Evolutionary conservation across 2,329 filamentous ascomycete species (phyloP), one percentile per base, ranked within the genome.

Genomic region (Graphilbum ipis-grandicollis): DNA sequence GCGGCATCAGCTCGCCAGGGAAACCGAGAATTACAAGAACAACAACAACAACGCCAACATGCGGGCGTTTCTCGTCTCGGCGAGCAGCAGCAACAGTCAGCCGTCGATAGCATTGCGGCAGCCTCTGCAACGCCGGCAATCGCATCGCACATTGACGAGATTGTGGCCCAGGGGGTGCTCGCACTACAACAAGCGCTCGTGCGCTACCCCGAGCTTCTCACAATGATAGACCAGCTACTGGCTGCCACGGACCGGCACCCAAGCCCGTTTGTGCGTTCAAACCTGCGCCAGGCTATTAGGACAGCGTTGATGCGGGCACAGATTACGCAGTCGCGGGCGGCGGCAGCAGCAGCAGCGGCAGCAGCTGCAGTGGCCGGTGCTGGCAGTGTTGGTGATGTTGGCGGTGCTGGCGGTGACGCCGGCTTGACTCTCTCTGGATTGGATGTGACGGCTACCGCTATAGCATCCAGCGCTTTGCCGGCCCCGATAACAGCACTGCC

Each of bases 91-190:
- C 5, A 6, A 18, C 34, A 7, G 23, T 30, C 9, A 22, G 26
- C 13, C 19, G n/a, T n/a, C n/a, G n/a, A n/a, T n/a, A n/a, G n/a
- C n/a, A n/a, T n/a, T n/a, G n/a, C 34, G 13, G 15, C 33, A 1
- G 13, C 25, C 4, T 51, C 32, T 49, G 52, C 40, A 10, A 23
- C 21, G 21, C 5, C 21, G 21, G 49, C 54, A 9, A 50, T 68
- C 36, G 60, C 55, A 26, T 55, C 58, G 9, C 51, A 73, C 40
- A 71, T 77, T 36, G 68, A 76, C 39, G 52, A 57, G 6, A 54
- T 63, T 13, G 58, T 76, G 0, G 59, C 64, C 0, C 59, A 63
- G 36, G 72, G 71, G 0, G 58, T 59, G 1, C 50, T 49, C 3
- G 58, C 61, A 5, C 52, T 74, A 9, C 55, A 61, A 22, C 56